A percentile compares a stretch with the other conserved stretches of the same genome.
Conservation (phyloP, 2,329 filamentous ascomycete genomes). For the Celoporthe dispersa region DNA sequence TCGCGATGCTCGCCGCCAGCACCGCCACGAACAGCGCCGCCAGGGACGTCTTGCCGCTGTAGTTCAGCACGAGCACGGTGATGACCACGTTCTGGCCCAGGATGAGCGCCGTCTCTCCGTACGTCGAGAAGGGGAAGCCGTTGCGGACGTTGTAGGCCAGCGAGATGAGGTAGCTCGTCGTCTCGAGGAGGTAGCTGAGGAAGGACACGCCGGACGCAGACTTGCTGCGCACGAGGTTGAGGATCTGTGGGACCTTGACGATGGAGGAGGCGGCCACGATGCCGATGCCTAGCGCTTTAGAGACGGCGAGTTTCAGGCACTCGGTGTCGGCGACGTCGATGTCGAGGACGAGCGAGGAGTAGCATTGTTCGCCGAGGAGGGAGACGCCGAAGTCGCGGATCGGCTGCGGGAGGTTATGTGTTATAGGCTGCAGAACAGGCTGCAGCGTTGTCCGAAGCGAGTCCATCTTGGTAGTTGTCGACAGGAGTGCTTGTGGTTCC, state of each 20-base stretch:
- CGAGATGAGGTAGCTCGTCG: constrained; percentile 81
- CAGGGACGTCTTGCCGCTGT: constrained; percentile 67
- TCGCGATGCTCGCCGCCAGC: constrained; percentile 69
- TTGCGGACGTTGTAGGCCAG: constrained; percentile 92
- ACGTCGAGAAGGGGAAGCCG: constrained; percentile 94
- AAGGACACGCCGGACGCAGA: constrained; percentile 87
- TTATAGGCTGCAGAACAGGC: constrained; percentile 74
- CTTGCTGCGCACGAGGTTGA: constrained; percentile 83
- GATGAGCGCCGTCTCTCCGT: constrained; percentile 92
- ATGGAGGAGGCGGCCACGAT: constrained; percentile 90
- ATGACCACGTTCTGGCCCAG: constrained; percentile 92
- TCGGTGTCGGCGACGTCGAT: constrained; percentile 76
- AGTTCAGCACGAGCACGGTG: constrained; percentile 82
- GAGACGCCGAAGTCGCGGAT: constrained; percentile 76
- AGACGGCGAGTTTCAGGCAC: constrained; percentile 88
- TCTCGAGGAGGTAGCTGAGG: constrained; percentile 91
- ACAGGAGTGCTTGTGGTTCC: neutral
- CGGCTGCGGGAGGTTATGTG: constrained; percentile 72
- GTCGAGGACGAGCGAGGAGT: constrained; percentile 83
- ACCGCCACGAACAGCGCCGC: constrained; percentile 81
- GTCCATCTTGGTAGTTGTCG: constrained; percentile 55
- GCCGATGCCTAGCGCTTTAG: constrained; percentile 89
- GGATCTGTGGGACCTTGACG: constrained; percentile 95
- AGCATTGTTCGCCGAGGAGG: constrained; percentile 83
- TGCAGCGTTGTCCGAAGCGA: constrained; percentile 63